These are phyloP conservation scores for Marasmius sp. DNA, from an alignment of 1,284 basidiomycete genomes.

Conservation along the genomic window DNA sequence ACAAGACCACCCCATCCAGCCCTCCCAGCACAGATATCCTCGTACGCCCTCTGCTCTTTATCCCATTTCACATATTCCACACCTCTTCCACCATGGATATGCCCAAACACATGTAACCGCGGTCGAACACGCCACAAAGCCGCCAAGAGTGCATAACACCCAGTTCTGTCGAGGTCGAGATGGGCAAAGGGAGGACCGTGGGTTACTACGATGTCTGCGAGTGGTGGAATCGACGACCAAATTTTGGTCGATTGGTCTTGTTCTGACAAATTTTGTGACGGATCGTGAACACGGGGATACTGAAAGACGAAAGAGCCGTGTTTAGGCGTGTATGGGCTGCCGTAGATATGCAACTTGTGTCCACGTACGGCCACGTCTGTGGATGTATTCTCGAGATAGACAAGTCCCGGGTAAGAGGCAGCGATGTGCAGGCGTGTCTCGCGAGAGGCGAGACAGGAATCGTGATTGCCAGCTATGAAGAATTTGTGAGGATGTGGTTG, in stretches of 20 bases:
- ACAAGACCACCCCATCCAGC: slow-evolving; percentile 22
- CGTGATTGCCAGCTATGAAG: slow-evolving; percentile 44
- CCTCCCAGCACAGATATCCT: slow-evolving; percentile 24
- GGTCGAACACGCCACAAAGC: slow-evolving; percentile 34
- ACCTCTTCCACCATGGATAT: slow-evolving; percentile 40
- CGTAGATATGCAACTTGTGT: slow-evolving; percentile 22
- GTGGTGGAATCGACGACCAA: slow-evolving; percentile 26
- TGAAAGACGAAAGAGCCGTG: slow-evolving; percentile 36
- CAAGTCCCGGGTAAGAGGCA: slow-evolving; percentile 21
- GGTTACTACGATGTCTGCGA: slow-evolving; percentile 40
- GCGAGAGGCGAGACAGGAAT: slow-evolving; percentile 21
- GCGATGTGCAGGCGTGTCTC: slow-evolving; percentile 1
- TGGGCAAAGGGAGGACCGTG: slow-evolving; percentile 40
- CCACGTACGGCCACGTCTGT: slow-evolving; percentile 20
- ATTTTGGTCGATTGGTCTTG: slow-evolving; percentile 2
- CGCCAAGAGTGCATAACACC: slow-evolving; percentile 32
- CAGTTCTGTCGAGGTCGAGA: slow-evolving; percentile 26
- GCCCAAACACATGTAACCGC: slow-evolving; percentile 39
- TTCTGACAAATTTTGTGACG: slow-evolving; percentile 2
- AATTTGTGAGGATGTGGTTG: slow-evolving; percentile 37
- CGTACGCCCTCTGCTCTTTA: slow-evolving; percentile 29
- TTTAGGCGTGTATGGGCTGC: slow-evolving; percentile 34
- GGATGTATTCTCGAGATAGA: slow-evolving; percentile 30
- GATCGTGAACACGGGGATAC: slow-evolving; percentile 25
- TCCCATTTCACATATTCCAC: slow-evolving; percentile 19